These are phyloP conservation scores for Sclerotinia spermophila DNA, from an alignment of 2,329 filamentous ascomycete genomes.

Conservation along the genomic window DNA sequence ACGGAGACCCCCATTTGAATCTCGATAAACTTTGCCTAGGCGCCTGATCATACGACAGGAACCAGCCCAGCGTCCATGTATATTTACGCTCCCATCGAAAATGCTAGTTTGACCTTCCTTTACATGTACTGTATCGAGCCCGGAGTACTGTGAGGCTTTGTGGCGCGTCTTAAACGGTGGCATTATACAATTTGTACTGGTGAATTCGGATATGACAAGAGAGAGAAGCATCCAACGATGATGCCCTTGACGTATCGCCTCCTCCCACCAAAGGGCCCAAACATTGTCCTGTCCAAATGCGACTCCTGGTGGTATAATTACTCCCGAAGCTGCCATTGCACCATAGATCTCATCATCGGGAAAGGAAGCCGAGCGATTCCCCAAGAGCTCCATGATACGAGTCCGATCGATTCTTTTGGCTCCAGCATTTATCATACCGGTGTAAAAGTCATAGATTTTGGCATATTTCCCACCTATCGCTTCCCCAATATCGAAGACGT, in stretches of 20 bases:
- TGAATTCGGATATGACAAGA: neutral
- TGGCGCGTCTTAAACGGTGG: constrained; percentile 4
- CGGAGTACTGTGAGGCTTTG: neutral
- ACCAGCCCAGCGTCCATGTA: neutral
- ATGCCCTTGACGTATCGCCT: constrained; percentile 12
- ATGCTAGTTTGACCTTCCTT: neutral
- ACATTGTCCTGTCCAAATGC: constrained; percentile 2
- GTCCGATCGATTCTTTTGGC: constrained; percentile 6
- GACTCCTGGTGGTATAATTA: constrained; percentile 4
- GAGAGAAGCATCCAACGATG: constrained; percentile 16
- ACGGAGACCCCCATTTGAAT: neutral
- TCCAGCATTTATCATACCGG: constrained; percentile 13
- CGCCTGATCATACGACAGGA: neutral
- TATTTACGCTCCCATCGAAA: neutral
- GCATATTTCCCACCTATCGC: neutral
- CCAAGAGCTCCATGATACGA: constrained; percentile 16
- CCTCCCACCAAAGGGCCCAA: constrained; percentile 15
- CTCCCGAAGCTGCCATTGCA: constrained; percentile 16
- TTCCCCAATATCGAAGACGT: neutral
- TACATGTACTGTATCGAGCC: constrained; percentile 1
- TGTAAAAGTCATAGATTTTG: constrained; percentile 11
- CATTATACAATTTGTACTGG: constrained; percentile 2
- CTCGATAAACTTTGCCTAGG: neutral
- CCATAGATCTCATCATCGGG: constrained; percentile 17
- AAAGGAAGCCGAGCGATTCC: constrained; percentile 13